A percentile compares a stretch with the other conserved stretches of the same genome.
Evolutionary conservation across 1,284 basidiomycete genomes (phyloP).

Genomic region (Sporisorium exsertum): DNA sequence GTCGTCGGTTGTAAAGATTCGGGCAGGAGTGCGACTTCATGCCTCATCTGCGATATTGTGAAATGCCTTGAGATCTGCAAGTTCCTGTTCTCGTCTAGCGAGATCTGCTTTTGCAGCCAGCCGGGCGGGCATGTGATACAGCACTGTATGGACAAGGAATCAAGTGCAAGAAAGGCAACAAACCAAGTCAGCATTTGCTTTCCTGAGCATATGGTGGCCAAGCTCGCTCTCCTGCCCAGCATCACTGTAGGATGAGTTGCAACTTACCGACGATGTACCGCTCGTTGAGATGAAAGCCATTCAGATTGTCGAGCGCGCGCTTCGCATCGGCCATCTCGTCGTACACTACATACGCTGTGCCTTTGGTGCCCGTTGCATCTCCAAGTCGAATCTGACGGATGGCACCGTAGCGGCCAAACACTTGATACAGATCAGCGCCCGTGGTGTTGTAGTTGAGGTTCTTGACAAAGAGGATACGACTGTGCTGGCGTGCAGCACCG

Average conservation of each 20-base stretch:
- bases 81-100: conserved; percentile 88
- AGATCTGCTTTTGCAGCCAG: conserved; percentile 89
- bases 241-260: background rate
- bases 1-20: background rate
- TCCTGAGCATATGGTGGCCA: too few relatives aligned
- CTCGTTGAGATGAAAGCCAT: conserved; percentile 98
- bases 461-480: conserved; percentile 69
- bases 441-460: conserved; percentile 92
- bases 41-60: conserved; percentile 70
- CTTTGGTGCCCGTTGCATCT: conserved; percentile 88
- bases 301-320: conserved; percentile 93
- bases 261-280: conserved; percentile 79
- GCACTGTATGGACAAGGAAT: conserved; percentile 72
- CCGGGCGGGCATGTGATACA: conserved; percentile 97
- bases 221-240: background rate
- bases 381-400: conserved; percentile 95
- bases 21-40: background rate
- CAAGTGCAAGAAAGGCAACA: background rate
- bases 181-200: background rate
- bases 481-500: conserved; percentile 53
- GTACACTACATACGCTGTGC: conserved; percentile 87
- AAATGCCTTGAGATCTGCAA: conserved; percentile 86
- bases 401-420: conserved; percentile 96
- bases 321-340: conserved; percentile 75
- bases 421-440: conserved; percentile 93